Evolutionary conservation across 1,139 yeast species (phyloP).

Genomic region (Kodamaea fungicola): DNA sequence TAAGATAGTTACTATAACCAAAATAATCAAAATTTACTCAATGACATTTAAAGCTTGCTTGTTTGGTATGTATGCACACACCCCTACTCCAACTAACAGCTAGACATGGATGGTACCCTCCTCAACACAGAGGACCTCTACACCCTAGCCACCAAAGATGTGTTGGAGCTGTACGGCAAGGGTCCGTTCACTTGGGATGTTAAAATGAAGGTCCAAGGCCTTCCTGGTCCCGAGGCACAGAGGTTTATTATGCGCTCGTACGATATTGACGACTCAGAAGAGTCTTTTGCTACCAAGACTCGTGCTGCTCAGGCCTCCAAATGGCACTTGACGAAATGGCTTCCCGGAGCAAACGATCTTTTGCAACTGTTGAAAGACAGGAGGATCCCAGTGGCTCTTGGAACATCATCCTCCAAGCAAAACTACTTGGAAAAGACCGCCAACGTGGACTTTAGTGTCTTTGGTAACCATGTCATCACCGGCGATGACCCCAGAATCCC

Average conservation of each 20-base stretch:
- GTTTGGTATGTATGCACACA: conserved; percentile 51
- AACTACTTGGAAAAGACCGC: conserved; percentile 68
- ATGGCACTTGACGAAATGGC: conserved; percentile 64
- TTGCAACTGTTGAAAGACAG: conserved; percentile 45
- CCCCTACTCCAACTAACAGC: background rate
- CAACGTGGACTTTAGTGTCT: conserved; percentile 59
- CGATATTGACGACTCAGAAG: conserved; percentile 62
- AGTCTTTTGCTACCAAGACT: conserved; percentile 53
- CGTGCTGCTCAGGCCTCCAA: conserved; percentile 50
- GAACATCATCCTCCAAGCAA: conserved; percentile 72
- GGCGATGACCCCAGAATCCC: conserved; percentile 88
- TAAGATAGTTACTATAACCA: background rate
- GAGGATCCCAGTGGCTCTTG: conserved; percentile 78
- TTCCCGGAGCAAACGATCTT: conserved; percentile 84
- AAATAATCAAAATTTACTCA: background rate
- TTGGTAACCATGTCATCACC: conserved; percentile 68
- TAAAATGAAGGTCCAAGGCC: conserved; percentile 81
- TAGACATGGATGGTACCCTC: conserved; percentile 92
- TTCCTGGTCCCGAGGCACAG: conserved; percentile 75
- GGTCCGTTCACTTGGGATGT: conserved; percentile 88
- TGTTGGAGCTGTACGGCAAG: conserved; percentile 65
- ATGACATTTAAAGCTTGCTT: conserved; percentile 70
- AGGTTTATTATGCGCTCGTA: conserved; percentile 63
- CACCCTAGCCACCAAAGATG: conserved; percentile 67
- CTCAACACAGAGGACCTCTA: conserved; percentile 89